These are phyloP conservation scores for Yamagishiella unicocca DNA, from an alignment of 139 green algal genomes.

Conservation along the genomic window DNA sequence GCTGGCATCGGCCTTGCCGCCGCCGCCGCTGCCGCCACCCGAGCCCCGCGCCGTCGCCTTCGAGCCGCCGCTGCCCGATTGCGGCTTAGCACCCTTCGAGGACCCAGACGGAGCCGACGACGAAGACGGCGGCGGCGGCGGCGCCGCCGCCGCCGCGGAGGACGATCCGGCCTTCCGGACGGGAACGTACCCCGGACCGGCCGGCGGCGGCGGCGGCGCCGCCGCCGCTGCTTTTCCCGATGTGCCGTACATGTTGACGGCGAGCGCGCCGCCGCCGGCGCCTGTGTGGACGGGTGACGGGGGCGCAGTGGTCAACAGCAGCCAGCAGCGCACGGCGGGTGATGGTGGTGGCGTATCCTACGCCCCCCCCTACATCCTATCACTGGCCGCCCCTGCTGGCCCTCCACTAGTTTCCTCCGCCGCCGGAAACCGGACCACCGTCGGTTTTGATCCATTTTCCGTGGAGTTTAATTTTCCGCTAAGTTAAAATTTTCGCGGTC, in stretches of 20 bases:
- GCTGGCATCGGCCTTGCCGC: background rate
- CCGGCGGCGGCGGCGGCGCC: background rate
- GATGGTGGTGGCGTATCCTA: no score
- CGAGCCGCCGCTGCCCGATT: background rate
- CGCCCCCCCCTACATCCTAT: no score
- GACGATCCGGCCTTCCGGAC: constrained; percentile 13
- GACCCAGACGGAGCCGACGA: background rate
- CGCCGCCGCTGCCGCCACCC: constrained; percentile 6
- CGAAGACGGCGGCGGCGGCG: background rate
- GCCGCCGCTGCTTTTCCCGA: background rate
- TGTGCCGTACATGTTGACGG: constrained; percentile 55
- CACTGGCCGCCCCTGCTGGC: no score
- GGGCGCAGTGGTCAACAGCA: no score
- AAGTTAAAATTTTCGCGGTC: no score
- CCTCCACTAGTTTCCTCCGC: no score
- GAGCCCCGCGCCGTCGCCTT: background rate
- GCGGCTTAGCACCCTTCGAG: constrained; percentile 2
- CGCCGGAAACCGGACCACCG: no score
- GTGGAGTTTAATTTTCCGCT: no score
- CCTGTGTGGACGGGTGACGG: background rate
- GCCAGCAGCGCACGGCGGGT: no score
- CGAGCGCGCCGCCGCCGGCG: background rate
- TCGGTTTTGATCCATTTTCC: no score
- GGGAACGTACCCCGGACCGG: constrained; percentile 11
- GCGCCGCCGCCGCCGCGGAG: background rate